Base-by-base conservation (phyloP, 495 filamentous ascomycete species). In the Podospora pseudoanserina region DNA sequence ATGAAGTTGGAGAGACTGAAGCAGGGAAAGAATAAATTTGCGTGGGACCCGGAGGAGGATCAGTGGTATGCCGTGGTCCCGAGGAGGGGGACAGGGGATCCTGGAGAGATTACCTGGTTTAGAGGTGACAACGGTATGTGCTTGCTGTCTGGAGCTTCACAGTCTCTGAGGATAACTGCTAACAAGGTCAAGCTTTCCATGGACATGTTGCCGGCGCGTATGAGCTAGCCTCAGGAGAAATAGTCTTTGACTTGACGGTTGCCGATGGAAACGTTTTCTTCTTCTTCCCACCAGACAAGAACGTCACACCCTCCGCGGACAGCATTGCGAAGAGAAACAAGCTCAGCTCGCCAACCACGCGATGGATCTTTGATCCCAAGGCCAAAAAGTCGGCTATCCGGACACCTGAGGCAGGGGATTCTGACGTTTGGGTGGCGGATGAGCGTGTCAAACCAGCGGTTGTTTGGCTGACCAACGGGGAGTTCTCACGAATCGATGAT, bases 401-500 rank as follows among this genome's bases (percentile, higher is more conserved):
- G 1, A 72, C 67, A 0, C 20, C 68, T 0, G 63, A 55, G n/a
- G 70, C 63, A 2, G 70, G 68, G 3, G 65, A 69, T 11, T 62
- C 67, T 2, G 67, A 9, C 2, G 61, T 76, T 1, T 70, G 67
- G 26, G 66, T 76, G 5, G 74, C 79, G 2, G 75, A 81, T 23
- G 75, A 75, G 19, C 73, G 79, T 1, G 73, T 82, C 13, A 69
- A 65, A 53, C 74, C 80, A 18, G 64, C 75, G 1, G 0, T 77
- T 23, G 65, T 79, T 7, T 83, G 83, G 72, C 72, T 74, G 3
- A 81, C 80, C 5, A 84, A 80, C 63, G 84, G 85, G 23, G 86
- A 88, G 72, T 88, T 88, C 79, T 85, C 83, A 7, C 81, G 86
- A 26, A 86, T 88, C 67, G 86, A 88, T 70, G 86, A 88, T 66